Evolutionary conservation across 345 rosid species (phyloP).

Genomic region (Camelina hispida): DNA sequence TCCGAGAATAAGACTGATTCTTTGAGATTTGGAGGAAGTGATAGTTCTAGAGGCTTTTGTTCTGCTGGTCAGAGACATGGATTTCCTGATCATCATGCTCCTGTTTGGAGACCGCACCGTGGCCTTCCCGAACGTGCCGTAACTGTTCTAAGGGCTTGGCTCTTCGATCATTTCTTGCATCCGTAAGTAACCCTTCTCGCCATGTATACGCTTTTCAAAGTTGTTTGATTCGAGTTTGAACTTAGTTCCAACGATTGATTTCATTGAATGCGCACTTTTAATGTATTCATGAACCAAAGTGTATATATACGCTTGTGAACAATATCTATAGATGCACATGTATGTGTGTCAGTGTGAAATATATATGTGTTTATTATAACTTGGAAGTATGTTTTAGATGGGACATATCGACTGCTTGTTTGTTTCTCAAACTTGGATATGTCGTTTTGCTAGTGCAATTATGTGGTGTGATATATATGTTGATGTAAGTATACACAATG

Average conservation of each 20-base stretch:
- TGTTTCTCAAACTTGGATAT: conserved; percentile 20
- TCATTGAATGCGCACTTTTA: neutral
- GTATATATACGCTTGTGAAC: conserved; percentile 24
- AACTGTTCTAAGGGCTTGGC: conserved; percentile 82
- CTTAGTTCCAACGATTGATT: conserved; percentile 23
- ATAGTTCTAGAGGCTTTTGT: conserved; percentile 45
- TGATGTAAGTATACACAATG: neutral
- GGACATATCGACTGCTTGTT: conserved; percentile 43
- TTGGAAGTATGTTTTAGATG: conserved; percentile 43
- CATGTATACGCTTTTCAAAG: neutral
- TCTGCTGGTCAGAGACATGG: conserved; percentile 52
- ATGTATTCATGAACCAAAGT: conserved; percentile 27
- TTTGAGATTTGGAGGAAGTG: conserved; percentile 51
- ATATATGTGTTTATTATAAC: conserved; percentile 22
- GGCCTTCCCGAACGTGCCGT: conserved; percentile 94
- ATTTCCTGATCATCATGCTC: conserved; percentile 69
- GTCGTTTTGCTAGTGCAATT: conserved; percentile 34
- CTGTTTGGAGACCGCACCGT: conserved; percentile 91
- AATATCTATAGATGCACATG: conserved; percentile 28
- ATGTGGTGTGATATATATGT: conserved; percentile 13
- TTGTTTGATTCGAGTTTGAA: conserved; percentile 8
- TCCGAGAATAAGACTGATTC: conserved; percentile 56
- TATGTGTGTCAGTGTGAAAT: neutral
- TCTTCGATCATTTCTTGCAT: conserved; percentile 87
- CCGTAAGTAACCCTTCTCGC: conserved; percentile 63